phyloP scores from a whole-genome alignment of 2,329 filamentous ascomycete species.

The Cordyceps militaris region DNA sequence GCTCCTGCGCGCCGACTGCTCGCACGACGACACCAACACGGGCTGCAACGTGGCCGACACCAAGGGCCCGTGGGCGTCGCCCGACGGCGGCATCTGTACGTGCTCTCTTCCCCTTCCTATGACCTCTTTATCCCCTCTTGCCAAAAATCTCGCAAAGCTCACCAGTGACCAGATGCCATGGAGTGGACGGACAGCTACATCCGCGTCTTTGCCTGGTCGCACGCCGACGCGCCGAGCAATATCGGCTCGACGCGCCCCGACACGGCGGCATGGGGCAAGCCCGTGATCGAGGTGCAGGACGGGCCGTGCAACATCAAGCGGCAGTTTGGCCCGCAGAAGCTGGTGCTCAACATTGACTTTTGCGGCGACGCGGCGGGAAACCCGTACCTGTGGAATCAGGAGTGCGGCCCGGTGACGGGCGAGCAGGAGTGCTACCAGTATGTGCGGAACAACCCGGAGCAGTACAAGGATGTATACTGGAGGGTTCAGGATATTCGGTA shows the following conservation, averaged over 20 bases:
- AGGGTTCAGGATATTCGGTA: slow-evolving; percentile 38
- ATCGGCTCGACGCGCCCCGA: slow-evolving; percentile 31
- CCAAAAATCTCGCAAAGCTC: no score
- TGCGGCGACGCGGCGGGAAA: slow-evolving; percentile 2
- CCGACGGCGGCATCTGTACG: slow-evolving; percentile 34
- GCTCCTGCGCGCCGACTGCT: neutral
- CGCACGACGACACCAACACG: slow-evolving; percentile 24
- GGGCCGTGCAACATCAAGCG: slow-evolving; percentile 22
- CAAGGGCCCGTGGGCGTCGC: slow-evolving; percentile 31
- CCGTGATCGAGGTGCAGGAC: slow-evolving; percentile 18
- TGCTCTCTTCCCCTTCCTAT: slow-evolving; percentile 25
- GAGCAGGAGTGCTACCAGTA: slow-evolving; percentile 29
- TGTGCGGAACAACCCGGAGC: slow-evolving; percentile 29
- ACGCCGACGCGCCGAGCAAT: slow-evolving; percentile 48
- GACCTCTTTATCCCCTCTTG: neutral
- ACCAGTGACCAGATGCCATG: slow-evolving; percentile 40
- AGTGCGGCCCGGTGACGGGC: slow-evolving; percentile 20
- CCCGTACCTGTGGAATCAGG: neutral
- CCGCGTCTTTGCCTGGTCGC: slow-evolving; percentile 59
- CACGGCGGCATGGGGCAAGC: slow-evolving; percentile 22
- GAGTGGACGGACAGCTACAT: slow-evolving; percentile 56
- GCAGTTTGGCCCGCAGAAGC: slow-evolving; percentile 23
- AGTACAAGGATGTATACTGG: slow-evolving; percentile 34
- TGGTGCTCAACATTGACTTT: slow-evolving; percentile 21
- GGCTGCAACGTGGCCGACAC: slow-evolving; percentile 36